Conservation (phyloP, 345 rosid species). For the Ailanthus altissimus region DNA sequence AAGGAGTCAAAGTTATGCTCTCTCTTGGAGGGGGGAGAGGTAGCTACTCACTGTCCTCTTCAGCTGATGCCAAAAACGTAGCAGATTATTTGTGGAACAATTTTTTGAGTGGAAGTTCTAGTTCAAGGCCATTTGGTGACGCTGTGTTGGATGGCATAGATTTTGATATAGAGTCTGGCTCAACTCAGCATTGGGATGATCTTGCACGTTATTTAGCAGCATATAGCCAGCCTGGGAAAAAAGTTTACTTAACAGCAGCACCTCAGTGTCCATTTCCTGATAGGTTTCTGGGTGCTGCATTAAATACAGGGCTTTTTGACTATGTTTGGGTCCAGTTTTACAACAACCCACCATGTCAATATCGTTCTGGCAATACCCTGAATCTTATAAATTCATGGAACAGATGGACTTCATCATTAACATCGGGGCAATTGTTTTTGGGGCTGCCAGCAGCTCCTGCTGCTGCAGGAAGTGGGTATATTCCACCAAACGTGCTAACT, state of each 20-base stretch:
- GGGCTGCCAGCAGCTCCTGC: constrained; percentile 61
- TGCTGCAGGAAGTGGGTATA: constrained; percentile 58
- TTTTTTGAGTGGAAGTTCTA: constrained; percentile 44
- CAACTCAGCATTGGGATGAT: constrained; percentile 42
- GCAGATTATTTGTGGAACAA: constrained; percentile 46
- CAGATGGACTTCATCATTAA: constrained; percentile 49
- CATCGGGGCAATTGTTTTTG: constrained; percentile 38
- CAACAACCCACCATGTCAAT: constrained; percentile 62
- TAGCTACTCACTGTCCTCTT: constrained; percentile 46
- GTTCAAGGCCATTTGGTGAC: constrained; percentile 52
- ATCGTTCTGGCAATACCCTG: constrained; percentile 31
- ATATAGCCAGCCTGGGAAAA: constrained; percentile 36
- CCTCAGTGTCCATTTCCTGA: constrained; percentile 76
- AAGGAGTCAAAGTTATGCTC: constrained; percentile 59
- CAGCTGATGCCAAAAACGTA: constrained; percentile 45
- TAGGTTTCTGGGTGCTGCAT: constrained; percentile 40
- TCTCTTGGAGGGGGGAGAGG: constrained; percentile 60
- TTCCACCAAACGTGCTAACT: constrained; percentile 43
- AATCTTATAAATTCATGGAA: constrained; percentile 52
- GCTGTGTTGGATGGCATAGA: constrained; percentile 61
- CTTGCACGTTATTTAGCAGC: constrained; percentile 43
- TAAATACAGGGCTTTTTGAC: constrained; percentile 53
- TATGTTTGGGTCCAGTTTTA: constrained; percentile 65
- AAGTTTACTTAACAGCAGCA: constrained; percentile 61
- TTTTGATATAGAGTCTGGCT: constrained; percentile 52